phyloP scores from a whole-genome alignment of 2,329 filamentous ascomycete species.

The Alternaria dauci region DNA sequence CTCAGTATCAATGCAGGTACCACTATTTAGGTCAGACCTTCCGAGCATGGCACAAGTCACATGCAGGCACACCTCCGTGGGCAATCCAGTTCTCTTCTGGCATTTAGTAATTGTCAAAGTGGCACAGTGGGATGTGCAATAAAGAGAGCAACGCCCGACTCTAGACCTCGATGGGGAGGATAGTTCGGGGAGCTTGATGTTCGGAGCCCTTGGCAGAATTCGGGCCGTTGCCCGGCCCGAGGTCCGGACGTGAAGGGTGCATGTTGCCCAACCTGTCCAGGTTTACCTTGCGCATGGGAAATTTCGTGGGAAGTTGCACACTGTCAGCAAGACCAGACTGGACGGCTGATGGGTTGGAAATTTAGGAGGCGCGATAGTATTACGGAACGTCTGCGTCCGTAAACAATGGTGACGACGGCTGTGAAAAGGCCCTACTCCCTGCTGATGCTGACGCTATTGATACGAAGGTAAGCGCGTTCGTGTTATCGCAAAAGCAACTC shows the following conservation, averaged over 20 bases:
- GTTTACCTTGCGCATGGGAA: constrained; percentile 1
- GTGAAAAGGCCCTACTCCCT: not conserved
- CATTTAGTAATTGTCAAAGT: constrained; percentile 23
- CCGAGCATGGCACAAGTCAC: constrained; percentile 41
- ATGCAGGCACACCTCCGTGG: constrained; percentile 44
- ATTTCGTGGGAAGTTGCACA: not conserved
- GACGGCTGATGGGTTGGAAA: not conserved
- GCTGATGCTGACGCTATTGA: not conserved
- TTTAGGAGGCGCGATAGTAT: not conserved
- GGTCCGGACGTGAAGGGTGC: constrained; percentile 5
- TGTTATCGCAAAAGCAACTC: not conserved
- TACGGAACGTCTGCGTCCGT: not conserved
- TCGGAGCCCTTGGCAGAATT: constrained; percentile 14
- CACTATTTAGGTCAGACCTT: constrained; percentile 9
- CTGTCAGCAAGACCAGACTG: not conserved
- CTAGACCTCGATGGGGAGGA: not conserved
- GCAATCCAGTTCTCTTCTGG: constrained; percentile 44
- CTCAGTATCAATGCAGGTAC: not conserved
- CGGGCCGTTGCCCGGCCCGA: constrained; percentile 11
- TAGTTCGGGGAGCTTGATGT: constrained; percentile 8
- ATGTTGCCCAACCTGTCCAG: not conserved
- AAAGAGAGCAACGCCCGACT: not conserved
- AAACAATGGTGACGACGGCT: not conserved
- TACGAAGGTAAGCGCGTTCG: not conserved
- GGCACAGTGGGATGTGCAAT: constrained; percentile 2